These are phyloP conservation scores for Kodamaea anthophila DNA, from an alignment of 1,139 yeast genomes.

Conservation along the genomic window DNA sequence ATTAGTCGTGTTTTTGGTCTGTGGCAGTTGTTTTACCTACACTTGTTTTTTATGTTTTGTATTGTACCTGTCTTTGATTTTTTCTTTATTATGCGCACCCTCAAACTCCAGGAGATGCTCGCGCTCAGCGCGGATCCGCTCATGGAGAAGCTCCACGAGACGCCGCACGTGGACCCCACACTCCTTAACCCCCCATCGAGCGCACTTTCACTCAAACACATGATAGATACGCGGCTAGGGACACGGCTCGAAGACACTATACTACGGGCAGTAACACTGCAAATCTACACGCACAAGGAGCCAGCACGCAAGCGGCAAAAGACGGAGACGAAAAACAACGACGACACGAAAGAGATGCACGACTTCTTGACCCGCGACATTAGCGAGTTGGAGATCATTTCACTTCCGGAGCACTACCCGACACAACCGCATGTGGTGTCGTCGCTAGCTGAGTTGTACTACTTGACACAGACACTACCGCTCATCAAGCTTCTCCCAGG, in stretches of 20 bases:
- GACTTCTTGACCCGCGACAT: conserved; percentile 23
- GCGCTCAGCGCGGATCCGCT: conserved; percentile 7
- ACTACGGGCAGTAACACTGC: conserved; percentile 5
- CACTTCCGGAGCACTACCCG: conserved; percentile 42
- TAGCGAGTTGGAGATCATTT: conserved; percentile 30
- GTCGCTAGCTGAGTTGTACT: conserved; percentile 80
- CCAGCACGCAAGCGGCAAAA: conserved; percentile 3
- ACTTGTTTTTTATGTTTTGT: background rate
- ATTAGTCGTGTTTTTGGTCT: too few relatives aligned
- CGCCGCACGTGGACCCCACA: conserved; percentile 3
- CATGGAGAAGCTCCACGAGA: conserved; percentile 5
- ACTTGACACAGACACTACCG: conserved; percentile 83
- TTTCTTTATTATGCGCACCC: conserved; percentile 10
- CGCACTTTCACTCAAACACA: conserved; percentile 5
- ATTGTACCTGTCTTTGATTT: conserved; percentile 7
- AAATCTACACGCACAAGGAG: too few relatives aligned
- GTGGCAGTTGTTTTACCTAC: too few relatives aligned
- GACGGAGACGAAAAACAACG: conserved; percentile 1
- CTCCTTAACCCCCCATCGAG: conserved; percentile 4
- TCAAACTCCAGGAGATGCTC: conserved; percentile 6
- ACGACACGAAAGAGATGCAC: conserved; percentile 18
- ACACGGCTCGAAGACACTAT: conserved; percentile 6
- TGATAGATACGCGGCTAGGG: conserved; percentile 6
- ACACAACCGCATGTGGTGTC: conserved; percentile 39
- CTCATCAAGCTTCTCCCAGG: conserved; percentile 74